Percentiles rank a stretch among this genome's conserved stretches.
phyloP scores from a whole-genome alignment of 345 rosid genomes.

The Eucalyptus tenuipes region DNA sequence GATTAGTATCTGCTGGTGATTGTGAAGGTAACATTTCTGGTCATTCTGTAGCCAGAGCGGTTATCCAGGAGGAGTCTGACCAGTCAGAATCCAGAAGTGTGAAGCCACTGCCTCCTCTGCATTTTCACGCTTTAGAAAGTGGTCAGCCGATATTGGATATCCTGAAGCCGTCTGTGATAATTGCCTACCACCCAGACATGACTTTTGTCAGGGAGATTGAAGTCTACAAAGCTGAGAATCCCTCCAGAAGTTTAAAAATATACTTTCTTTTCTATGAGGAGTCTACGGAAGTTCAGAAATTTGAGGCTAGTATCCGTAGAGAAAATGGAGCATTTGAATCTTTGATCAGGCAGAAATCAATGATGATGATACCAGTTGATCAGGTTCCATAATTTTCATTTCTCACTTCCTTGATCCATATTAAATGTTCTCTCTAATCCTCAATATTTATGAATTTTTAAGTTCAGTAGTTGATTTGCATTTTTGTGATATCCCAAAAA shows the following conservation, averaged over 20 bases:
- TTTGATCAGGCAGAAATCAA: constrained; percentile 84
- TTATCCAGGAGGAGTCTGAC: constrained; percentile 4
- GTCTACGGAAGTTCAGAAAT: constrained; percentile 87
- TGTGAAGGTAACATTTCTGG: neutral
- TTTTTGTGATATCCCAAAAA: neutral
- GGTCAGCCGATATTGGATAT: constrained; percentile 70
- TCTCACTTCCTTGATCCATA: neutral
- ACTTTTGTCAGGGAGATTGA: constrained; percentile 85
- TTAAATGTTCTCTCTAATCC: neutral
- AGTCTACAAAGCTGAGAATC: constrained; percentile 90
- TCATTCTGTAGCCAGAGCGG: neutral
- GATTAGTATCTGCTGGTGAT: constrained; percentile 5
- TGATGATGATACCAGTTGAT: constrained; percentile 94
- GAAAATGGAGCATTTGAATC: constrained; percentile 97
- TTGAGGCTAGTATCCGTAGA: constrained; percentile 88
- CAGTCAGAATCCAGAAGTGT: neutral
- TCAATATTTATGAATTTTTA: neutral
- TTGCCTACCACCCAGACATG: constrained; percentile 91
- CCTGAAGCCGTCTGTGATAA: constrained; percentile 63
- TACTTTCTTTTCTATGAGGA: constrained; percentile 91
- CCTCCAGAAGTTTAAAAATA: constrained; percentile 59
- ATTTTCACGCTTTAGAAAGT: constrained; percentile 78
- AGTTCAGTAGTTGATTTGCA: neutral
- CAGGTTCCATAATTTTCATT: constrained; percentile 38
- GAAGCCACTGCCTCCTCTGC: constrained; percentile 56